Percentiles rank a stretch among this genome's conserved stretches.
These are phyloP conservation scores for Datura wrightii DNA, from an alignment of 257 asterid genomes.

Conservation along the genomic window DNA sequence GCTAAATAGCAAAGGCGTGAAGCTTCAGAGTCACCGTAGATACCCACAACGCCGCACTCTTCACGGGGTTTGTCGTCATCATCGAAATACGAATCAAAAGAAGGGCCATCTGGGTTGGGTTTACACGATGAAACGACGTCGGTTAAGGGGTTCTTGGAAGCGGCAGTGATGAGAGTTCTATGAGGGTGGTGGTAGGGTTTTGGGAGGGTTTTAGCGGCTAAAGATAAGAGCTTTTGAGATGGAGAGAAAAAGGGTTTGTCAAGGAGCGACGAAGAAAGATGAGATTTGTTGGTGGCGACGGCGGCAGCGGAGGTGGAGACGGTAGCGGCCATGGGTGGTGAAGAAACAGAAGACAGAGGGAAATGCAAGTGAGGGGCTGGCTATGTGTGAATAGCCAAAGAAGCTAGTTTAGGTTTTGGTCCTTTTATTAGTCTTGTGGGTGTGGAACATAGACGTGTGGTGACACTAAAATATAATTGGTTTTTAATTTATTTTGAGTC, in stretches of 20 bases:
- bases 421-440: not conserved
- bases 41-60: conserved; percentile 95
- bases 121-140: conserved; percentile 41
- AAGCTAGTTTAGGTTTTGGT: conserved; percentile 49
- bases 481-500: not conserved
- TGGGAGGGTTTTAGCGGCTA: conserved; percentile 44
- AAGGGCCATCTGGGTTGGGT: not conserved
- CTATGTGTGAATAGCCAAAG: conserved; percentile 49
- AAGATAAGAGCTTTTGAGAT: conserved; percentile 24
- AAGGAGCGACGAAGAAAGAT: conserved; percentile 19
- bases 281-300: conserved; percentile 36
- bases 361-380: not conserved
- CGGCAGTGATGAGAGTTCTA: conserved; percentile 35
- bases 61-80: conserved; percentile 77
- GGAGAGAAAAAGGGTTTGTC: conserved; percentile 31
- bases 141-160: conserved; percentile 60
- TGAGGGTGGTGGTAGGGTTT: conserved; percentile 41
- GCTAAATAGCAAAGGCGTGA: conserved; percentile 83
- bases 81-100: not conserved
- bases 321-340: conserved; percentile 40
- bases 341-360: not conserved
- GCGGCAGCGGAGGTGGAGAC: conserved; percentile 6
- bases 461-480: not conserved
- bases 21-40: conserved; percentile 91
- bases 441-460: not conserved